A percentile compares a stretch with the other conserved stretches of the same genome.
phyloP scores from a whole-genome alignment of 345 rosid species.

The Litchi chinensis region DNA sequence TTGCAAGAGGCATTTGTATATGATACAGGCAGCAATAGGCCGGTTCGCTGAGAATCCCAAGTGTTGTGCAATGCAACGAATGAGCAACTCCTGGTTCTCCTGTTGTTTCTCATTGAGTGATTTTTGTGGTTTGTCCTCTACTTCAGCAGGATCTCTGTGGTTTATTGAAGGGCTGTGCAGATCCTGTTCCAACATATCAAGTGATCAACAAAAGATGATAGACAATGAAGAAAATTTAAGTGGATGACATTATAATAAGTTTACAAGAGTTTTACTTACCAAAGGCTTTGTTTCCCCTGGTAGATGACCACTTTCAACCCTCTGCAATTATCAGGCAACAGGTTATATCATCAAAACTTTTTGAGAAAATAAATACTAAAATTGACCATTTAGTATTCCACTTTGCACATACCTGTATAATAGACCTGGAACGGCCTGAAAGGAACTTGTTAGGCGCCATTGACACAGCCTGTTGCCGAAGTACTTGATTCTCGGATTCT shows the following conservation, averaged over 20 bases:
- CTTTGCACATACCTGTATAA: conserved; percentile 59
- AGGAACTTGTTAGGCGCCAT: conserved; percentile 94
- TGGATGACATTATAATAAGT: not conserved
- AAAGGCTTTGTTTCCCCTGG: conserved; percentile 50
- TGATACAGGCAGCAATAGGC: conserved; percentile 90
- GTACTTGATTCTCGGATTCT: conserved; percentile 91
- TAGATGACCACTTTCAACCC: conserved; percentile 78
- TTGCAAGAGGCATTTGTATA: conserved; percentile 89
- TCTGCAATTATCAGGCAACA: conserved; percentile 47
- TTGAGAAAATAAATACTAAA: not conserved
- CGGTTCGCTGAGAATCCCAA: conserved; percentile 78
- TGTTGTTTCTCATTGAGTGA: conserved; percentile 92
- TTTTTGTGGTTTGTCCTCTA: conserved; percentile 87
- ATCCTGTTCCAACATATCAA: conserved; percentile 52
- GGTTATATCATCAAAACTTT: conserved; percentile 18
- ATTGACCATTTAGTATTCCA: not conserved
- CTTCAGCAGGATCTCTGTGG: conserved; percentile 65
- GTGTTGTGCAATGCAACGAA: conserved; percentile 88
- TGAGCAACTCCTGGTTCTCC: conserved; percentile 93
- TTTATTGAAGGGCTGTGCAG: conserved; percentile 70
- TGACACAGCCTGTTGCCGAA: conserved; percentile 91
- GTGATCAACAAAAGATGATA: conserved; percentile 9
- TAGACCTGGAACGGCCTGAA: conserved; percentile 91
- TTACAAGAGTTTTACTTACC: conserved; percentile 38
- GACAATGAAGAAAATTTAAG: conserved; percentile 4